Conservation (phyloP, 495 filamentous ascomycete species). For the Penicillium antarcticum region DNA sequence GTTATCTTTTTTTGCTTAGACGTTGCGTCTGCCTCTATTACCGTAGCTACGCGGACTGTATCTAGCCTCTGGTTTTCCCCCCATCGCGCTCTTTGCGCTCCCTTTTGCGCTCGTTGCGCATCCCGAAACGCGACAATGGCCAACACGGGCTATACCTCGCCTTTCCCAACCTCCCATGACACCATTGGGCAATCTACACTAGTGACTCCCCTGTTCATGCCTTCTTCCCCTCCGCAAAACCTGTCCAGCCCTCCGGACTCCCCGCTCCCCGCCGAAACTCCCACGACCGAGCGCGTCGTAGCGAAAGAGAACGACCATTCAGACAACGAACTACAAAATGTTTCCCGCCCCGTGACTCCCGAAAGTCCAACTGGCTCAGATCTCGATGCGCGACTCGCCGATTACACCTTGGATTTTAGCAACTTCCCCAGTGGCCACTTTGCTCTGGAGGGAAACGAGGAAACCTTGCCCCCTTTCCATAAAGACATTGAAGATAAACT, state of each 20-base stretch:
- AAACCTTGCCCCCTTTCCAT: conserved; percentile 20
- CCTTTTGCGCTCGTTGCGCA: conserved; percentile 7
- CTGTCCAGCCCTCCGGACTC: conserved; percentile 19
- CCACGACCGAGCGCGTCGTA: conserved; percentile 16
- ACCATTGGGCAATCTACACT: conserved; percentile 45
- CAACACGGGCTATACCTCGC: conserved; percentile 36
- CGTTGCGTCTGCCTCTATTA: background rate
- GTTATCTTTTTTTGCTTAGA: conserved; percentile 10
- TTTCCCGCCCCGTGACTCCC: conserved; percentile 21
- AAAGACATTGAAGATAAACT: conserved; percentile 28
- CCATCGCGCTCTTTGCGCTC: background rate
- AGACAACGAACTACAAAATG: conserved; percentile 16
- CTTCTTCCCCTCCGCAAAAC: conserved; percentile 31
- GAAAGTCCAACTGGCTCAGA: conserved; percentile 26
- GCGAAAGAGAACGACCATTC: conserved; percentile 10
- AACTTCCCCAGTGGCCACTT: conserved; percentile 40
- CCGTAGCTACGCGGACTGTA: background rate
- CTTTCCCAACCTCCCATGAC: conserved; percentile 44
- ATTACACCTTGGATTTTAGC: conserved; percentile 47
- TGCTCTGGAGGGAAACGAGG: conserved; percentile 27
- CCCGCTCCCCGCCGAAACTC: conserved; percentile 24
- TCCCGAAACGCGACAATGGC: conserved; percentile 29
- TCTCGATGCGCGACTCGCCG: conserved; percentile 42
- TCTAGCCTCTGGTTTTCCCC: background rate
- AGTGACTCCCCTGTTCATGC: conserved; percentile 38